Base-by-base conservation (phyloP, 2,329 filamentous ascomycete genomes). In the Monosporascus sp. region DNA sequence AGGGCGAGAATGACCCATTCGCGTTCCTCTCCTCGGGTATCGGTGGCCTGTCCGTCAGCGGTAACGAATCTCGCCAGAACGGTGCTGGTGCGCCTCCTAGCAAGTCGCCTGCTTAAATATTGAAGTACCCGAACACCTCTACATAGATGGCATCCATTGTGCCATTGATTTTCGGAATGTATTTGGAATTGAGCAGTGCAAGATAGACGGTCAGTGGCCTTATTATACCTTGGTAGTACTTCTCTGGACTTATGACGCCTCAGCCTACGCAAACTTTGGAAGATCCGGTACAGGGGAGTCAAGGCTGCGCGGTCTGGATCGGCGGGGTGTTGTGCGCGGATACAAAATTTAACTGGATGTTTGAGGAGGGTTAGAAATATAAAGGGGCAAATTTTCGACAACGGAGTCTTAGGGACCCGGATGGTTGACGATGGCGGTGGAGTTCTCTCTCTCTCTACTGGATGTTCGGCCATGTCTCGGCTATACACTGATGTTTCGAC, bases 1-100 rank as follows among this genome's bases (percentile, higher is more conserved):
- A 85, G 62, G 77, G 75, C 52, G 86, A 89, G 65, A 86, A 78
- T 61, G 89, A 92, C 63, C 88, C 89, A 11, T 92, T 93, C 70
- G 86, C 87, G 17, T 93, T 93, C 75, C 79, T 94, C 50, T 88
- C 86, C 31, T 80, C 81, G 31, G 86, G 87, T 44, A 89, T 94
- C 55, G 82, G 85, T 52, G 82, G 84, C 49, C 78, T 94, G 50
- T 85, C 85, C 38, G 88, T 94, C 61, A 83, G 85, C 66, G 86
- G 82, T 59, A 77, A 74, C 52, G 83, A 86, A 58, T 75, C 76
- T 57, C 82, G 83, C 52, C 83, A 86, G 72, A 86, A 86, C 61
- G 83, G 83, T 55, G 74, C 77, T 19, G 73, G 74, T 52, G 78
- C 76, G 52, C 79, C 80, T 49, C 76, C 75, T 35, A 83, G 70